Percentiles rank a stretch among this genome's conserved stretches.
Conservation (phyloP, 805 yeast genomes). For the Myxozyma melibiosi region DNA sequence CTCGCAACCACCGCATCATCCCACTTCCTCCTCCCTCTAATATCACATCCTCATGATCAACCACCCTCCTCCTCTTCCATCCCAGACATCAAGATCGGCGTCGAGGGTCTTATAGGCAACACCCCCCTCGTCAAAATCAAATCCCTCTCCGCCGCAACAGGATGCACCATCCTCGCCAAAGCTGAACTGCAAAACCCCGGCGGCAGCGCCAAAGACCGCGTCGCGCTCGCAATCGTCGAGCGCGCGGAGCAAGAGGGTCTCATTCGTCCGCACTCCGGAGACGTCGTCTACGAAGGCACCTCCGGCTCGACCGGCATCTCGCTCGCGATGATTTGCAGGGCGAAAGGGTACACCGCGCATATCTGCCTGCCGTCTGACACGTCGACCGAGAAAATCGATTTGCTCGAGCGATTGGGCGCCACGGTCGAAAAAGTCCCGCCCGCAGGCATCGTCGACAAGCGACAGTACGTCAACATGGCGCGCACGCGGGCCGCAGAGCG, state of each 20-base stretch:
- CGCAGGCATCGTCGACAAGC: conserved; percentile 91
- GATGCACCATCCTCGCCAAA: conserved; percentile 84
- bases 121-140: conserved; percentile 80
- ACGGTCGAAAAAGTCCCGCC: conserved; percentile 83
- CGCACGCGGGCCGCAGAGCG: conserved; percentile 61
- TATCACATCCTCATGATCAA: too few relatives aligned
- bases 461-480: conserved; percentile 90
- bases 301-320: conserved; percentile 97
- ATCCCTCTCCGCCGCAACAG: conserved; percentile 71
- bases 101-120: conserved; percentile 82
- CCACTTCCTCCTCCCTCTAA: conserved; percentile 10
- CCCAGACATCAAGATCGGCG: conserved; percentile 50
- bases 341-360: conserved; percentile 85
- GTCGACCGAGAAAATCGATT: conserved; percentile 73
- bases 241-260: conserved; percentile 64
- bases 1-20: neutral
- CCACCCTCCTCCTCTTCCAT: neutral
- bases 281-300: conserved; percentile 89
- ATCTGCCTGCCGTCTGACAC: conserved; percentile 97
- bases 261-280: conserved; percentile 62
- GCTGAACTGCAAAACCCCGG: conserved; percentile 87
- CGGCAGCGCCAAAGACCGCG: conserved; percentile 94
- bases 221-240: conserved; percentile 79
- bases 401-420: conserved; percentile 78
- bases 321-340: conserved; percentile 83